Evolutionary conservation across 495 filamentous ascomycete genomes (phyloP).

Genomic region (Xylaria curta): DNA sequence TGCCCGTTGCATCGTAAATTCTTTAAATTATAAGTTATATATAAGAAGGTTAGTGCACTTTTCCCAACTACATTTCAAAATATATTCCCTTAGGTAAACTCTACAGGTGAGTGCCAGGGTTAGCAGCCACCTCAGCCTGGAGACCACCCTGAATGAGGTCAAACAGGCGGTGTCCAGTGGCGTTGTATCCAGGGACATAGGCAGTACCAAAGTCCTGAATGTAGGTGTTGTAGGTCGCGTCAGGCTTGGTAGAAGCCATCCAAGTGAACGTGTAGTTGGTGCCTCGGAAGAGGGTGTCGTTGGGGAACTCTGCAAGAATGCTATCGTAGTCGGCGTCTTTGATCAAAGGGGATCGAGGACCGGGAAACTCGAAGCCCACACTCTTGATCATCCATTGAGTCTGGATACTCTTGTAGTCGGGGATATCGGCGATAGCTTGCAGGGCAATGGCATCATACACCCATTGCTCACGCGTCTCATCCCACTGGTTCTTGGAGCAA

Average conservation of each 20-base stretch:
- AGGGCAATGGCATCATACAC: constrained; percentile 64
- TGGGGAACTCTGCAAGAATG: constrained; percentile 47
- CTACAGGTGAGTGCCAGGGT: background rate
- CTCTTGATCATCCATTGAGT: constrained; percentile 49
- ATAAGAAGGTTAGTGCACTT: background rate
- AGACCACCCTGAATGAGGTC: constrained; percentile 25
- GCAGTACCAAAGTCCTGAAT: constrained; percentile 26
- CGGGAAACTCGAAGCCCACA: constrained; percentile 55
- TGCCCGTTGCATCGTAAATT: background rate
- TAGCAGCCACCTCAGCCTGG: background rate
- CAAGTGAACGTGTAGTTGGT: constrained; percentile 37
- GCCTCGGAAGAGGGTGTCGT: constrained; percentile 37
- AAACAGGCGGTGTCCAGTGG: constrained; percentile 24
- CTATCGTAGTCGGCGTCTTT: constrained; percentile 42
- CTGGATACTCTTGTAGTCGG: constrained; percentile 51
- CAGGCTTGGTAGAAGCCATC: constrained; percentile 37
- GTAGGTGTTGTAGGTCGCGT: constrained; percentile 22
- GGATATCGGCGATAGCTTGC: constrained; percentile 49
- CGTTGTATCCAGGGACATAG: constrained; percentile 23
- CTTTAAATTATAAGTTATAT: constrained; percentile 7
- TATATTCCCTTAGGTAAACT: background rate
- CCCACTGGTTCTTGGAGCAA: constrained; percentile 38
- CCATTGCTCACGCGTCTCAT: constrained; percentile 48
- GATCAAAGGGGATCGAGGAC: constrained; percentile 38
- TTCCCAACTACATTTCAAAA: background rate